Base-by-base conservation (phyloP, 2,329 filamentous ascomycete genomes). In the Bipolaris bicolor region DNA sequence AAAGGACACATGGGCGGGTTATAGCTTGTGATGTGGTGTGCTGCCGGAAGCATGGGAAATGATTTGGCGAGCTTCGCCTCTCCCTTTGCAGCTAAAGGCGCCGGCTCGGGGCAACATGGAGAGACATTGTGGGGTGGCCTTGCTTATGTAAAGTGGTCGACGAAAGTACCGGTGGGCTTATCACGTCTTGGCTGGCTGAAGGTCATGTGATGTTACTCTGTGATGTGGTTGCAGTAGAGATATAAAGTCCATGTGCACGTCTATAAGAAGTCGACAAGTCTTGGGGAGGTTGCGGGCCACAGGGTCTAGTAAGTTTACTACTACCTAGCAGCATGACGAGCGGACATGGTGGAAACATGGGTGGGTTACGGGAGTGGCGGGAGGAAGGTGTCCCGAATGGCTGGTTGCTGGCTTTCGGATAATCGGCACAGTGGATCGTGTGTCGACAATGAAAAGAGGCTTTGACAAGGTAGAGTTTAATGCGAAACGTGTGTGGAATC, bases 131-230 rank as follows among this genome's bases (percentile, higher is more conserved):
- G 48, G 20, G 49, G 48, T 39, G 52, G 9, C 16, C 16, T 20
- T 50, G 46, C 37, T 50, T 55, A 55, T 50, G 52, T 50, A 55
- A 55, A n/a, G 15, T 31, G 31, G 39, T 18, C 22, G 20, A 48
- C 16, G 13, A 33, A 48, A 48, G 13, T 20, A 20, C 45, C 33
- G 26, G n/a, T 7, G 43, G 43, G n/a, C 43, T 31, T 39, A 37
- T 44, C 13, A 18, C 5, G 33, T 13, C 16, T 22, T 51, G 40
- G 44, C 29, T 4, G 9, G 26, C 16, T 39, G 15, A 5, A 26
- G 13, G 13, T n/a, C 15, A 33, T n/a, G 3, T 37, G 15, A 16
- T 3, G 26, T 10, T 20, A 20, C 20, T 20, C 20, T 29, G 10
- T 20, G 2, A 10, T 31, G 29, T 18, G 24, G 22, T 43, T 43